A percentile compares a stretch with the other conserved stretches of the same genome.
Evolutionary conservation across 2,329 filamentous ascomycete genomes (phyloP).

Genomic region (Pyrenophora tritici-repentis): DNA sequence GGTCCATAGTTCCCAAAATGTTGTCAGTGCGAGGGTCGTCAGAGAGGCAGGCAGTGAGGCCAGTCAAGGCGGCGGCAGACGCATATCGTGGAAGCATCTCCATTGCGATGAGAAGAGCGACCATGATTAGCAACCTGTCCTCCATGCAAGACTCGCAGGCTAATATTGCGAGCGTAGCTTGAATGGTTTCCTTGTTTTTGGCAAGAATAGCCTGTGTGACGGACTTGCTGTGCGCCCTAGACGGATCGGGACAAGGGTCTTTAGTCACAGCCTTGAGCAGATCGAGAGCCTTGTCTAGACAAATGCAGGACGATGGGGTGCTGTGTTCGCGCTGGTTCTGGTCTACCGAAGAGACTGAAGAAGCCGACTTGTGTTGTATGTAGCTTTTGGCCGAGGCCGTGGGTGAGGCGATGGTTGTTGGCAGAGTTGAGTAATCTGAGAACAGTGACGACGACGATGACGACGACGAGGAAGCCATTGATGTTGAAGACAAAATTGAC

Average conservation of each 20-base stretch:
- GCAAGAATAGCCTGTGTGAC: constrained; percentile 3
- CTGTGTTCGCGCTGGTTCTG: not conserved
- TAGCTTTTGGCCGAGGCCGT: not conserved
- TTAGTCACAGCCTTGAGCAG: constrained; percentile 4
- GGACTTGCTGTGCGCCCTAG: not conserved
- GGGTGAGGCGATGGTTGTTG: not conserved
- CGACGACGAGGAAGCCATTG: not conserved
- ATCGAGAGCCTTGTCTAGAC: constrained; percentile 10
- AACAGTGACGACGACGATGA: not conserved
- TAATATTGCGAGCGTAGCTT: constrained; percentile 5
- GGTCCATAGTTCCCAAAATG: not conserved
- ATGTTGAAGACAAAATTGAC: not conserved
- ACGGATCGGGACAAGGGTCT: constrained; percentile 3
- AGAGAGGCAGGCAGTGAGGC: not conserved
- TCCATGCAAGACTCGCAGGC: constrained; percentile 2
- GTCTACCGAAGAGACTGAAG: not conserved
- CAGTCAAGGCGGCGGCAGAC: constrained; percentile 5
- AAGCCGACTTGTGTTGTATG: not conserved
- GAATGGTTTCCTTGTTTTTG: constrained; percentile 8
- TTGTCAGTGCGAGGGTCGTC: not conserved
- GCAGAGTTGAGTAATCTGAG: not conserved
- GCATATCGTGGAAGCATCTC: constrained; percentile 10
- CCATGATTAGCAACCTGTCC: constrained; percentile 4
- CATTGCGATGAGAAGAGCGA: constrained; percentile 9
- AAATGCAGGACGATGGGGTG: not conserved